Evolutionary conservation across 441 rosid species (phyloP).

Genomic region (Adansonia rubrostipa): DNA sequence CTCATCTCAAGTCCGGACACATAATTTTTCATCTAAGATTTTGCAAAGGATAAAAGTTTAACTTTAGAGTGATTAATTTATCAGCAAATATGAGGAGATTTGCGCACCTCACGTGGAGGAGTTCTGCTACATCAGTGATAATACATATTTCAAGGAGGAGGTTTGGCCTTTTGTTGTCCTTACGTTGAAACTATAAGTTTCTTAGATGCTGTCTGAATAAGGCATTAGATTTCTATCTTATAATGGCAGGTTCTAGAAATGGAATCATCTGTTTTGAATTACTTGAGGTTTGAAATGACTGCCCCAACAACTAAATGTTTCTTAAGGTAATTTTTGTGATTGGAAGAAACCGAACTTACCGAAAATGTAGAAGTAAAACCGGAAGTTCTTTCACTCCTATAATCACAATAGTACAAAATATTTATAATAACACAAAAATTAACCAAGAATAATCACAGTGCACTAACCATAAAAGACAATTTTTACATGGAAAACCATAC

Average conservation of each 20-base stretch:
- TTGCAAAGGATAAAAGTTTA: constrained; percentile 21
- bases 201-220: not conserved
- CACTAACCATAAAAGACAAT: too few relatives aligned
- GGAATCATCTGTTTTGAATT: constrained; percentile 85
- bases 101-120: constrained; percentile 92
- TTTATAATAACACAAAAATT: too few relatives aligned
- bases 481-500: too few relatives aligned
- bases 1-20: not conserved
- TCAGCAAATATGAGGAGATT: constrained; percentile 90
- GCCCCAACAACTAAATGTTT: constrained; percentile 90
- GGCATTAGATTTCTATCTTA: constrained; percentile 16
- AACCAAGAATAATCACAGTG: too few relatives aligned
- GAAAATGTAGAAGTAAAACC: too few relatives aligned
- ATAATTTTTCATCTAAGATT: not conserved
- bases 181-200: not conserved
- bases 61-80: constrained; percentile 25
- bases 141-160: constrained; percentile 85
- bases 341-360: too few relatives aligned
- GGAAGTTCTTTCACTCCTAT: too few relatives aligned
- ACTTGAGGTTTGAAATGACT: constrained; percentile 88
- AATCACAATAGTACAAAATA: too few relatives aligned
- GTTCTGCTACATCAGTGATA: constrained; percentile 87
- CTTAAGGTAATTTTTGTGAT: constrained; percentile 56
- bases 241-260: constrained; percentile 74
- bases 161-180: constrained; percentile 38